A percentile compares a stretch with the other conserved stretches of the same genome.
These are phyloP conservation scores for Podaxis sp. DNA, from an alignment of 768 basidiomycete genomes.

Conservation along the genomic window DNA sequence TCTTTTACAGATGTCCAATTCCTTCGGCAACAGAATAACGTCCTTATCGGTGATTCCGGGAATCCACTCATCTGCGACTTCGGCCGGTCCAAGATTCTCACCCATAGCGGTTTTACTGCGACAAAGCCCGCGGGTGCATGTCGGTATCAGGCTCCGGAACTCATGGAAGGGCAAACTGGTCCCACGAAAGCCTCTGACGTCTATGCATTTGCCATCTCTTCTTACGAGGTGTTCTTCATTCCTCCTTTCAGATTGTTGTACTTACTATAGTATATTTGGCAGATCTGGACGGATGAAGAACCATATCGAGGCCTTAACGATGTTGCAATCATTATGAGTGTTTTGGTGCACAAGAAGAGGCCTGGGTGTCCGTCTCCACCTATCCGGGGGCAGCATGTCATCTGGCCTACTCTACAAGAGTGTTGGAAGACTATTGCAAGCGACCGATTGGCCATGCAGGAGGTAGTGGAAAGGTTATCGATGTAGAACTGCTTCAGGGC, in stretches of 20 bases:
- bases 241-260: neutral
- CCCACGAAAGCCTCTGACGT: conserved; percentile 20
- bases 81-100: conserved; percentile 20
- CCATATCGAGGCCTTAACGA: neutral
- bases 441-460: neutral
- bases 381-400: too few species aligned
- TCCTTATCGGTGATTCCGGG: neutral
- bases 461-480: neutral
- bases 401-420: too few species aligned
- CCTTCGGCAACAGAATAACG: conserved; percentile 10
- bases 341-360: too few species aligned
- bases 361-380: too few species aligned
- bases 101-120: conserved; percentile 17
- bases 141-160: conserved; percentile 22
- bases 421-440: neutral
- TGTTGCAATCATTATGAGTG: neutral
- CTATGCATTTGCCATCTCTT: conserved; percentile 19
- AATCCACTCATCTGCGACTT: conserved; percentile 18
- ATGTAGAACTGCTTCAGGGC: too few species aligned
- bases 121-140: conserved; percentile 17
- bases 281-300: neutral
- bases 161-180: neutral
- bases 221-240: neutral
- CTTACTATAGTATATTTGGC: neutral
- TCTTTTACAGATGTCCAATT: neutral